A percentile compares a stretch with the other conserved stretches of the same genome.
These are phyloP conservation scores for Chlamydomonas sp. DNA, from an alignment of 139 green algal genomes.

Conservation along the genomic window DNA sequence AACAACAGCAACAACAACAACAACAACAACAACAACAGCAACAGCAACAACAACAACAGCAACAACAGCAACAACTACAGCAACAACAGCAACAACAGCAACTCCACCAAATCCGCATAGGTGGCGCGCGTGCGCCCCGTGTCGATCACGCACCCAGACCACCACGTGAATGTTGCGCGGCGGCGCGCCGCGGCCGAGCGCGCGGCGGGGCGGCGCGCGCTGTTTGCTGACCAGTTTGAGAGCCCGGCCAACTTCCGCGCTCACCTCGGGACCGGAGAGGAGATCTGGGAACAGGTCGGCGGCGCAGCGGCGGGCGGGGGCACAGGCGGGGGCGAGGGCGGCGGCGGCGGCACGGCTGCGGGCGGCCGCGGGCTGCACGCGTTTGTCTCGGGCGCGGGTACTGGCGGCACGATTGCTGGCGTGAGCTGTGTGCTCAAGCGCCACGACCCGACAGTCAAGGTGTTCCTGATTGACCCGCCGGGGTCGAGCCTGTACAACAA, in stretches of 20 bases:
- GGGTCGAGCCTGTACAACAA: slow-evolving; percentile 86
- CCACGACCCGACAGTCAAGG: slow-evolving; percentile 15
- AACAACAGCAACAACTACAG: not conserved
- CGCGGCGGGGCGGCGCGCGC: slow-evolving; percentile 21
- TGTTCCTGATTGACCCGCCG: slow-evolving; percentile 80
- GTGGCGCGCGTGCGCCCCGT: slow-evolving; percentile 80
- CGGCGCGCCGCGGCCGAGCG: slow-evolving; percentile 38
- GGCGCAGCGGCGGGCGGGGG: too few species aligned
- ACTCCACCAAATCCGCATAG: slow-evolving; percentile 46
- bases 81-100: not conserved
- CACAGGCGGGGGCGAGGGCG: too few species aligned
- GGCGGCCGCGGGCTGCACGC: slow-evolving; percentile 68
- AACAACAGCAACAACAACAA: not conserved
- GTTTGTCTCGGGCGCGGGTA: slow-evolving; percentile 89
- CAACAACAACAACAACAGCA: not conserved
- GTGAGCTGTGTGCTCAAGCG: slow-evolving; percentile 8
- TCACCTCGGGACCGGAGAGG: slow-evolving; percentile 31
- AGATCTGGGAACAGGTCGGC: slow-evolving; percentile 80
- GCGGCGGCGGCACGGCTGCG: too few species aligned
- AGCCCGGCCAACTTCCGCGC: slow-evolving; percentile 73
- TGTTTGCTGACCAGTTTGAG: slow-evolving; percentile 97
- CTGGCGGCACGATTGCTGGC: slow-evolving; percentile 86
- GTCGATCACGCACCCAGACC: slow-evolving; percentile 84
- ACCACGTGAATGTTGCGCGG: slow-evolving; percentile 88
- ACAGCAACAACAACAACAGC: not conserved